Evolutionary conservation across 1,284 basidiomycete genomes (phyloP), one percentile per base, ranked within the genome.

Genomic region (Cystobasidium sp.): DNA sequence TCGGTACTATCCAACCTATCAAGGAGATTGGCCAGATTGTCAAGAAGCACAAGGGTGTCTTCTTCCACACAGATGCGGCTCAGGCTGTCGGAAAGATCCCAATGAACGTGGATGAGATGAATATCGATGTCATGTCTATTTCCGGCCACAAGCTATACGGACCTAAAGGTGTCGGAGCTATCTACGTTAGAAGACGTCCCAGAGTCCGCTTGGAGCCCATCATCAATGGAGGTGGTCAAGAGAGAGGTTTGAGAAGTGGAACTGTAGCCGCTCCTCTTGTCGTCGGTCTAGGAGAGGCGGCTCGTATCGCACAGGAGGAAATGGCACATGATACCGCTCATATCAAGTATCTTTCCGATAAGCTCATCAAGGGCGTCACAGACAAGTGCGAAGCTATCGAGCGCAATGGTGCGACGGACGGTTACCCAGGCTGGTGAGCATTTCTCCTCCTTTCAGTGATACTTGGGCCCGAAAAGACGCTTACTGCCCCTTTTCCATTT

Each of bases 81-180:
- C 97, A 99, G 83, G 73, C 73, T 18, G 72, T 76, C 43, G 75
- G 75, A 44, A 96, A 97, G 84, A 89, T 97, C 68, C 88, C 89
- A 0, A 80, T 97, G 61, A 91, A 98, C 82, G 97, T 99, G 70
- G 95, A 99, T 81, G 94, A 91, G 79, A 90, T 94, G 88, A 94
- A 95, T 80, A 88, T 99, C 74, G 97, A 99, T 84, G 86, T 97
- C 71, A 89, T 99, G 90, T 94, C 92, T 77, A 92, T 99, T 74
- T 96, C 93, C 6, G 95, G 92, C 5, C 97, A 99, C 86, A 99
- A 99, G 85, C 84, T 99, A 18, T 99, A 99, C 83, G 97, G 97
- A 1, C 97, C 97, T 6, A 99, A 99, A 84, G 97, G 97, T 18
- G 84, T 99, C 59, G 97, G 97, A 47, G 96, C 93, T 5, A 91